phyloP scores from a whole-genome alignment of 2,329 filamentous ascomycete species.

The Biscogniauxia sp. region DNA sequence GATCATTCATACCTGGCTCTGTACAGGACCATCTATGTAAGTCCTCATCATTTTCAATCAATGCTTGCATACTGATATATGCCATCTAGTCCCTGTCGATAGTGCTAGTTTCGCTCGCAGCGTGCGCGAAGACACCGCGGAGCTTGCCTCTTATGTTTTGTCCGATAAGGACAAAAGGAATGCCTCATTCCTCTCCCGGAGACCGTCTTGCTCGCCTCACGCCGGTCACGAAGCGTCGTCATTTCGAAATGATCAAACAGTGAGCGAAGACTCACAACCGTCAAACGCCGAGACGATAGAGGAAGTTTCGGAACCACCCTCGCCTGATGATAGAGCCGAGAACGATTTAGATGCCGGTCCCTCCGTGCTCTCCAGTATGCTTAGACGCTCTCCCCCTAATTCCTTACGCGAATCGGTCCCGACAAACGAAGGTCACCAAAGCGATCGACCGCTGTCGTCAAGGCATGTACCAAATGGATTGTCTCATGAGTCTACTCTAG shows the following conservation, averaged over 20 bases:
- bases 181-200: constrained; percentile 44
- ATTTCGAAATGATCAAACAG: constrained; percentile 30
- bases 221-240: constrained; percentile 23
- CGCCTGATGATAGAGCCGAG: constrained; percentile 20
- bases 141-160: constrained; percentile 79
- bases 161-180: constrained; percentile 54
- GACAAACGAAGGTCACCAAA: neutral
- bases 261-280: constrained; percentile 16
- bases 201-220: constrained; percentile 36
- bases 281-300: constrained; percentile 25
- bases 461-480: constrained; percentile 8
- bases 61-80: constrained; percentile 17
- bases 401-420: constrained; percentile 19
- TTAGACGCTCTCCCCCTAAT: constrained; percentile 48
- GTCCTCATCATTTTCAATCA: constrained; percentile 16
- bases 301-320: constrained; percentile 31
- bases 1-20: constrained; percentile 69
- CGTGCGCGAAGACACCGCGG: constrained; percentile 82
- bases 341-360: constrained; percentile 23
- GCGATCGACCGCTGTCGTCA: constrained; percentile 7
- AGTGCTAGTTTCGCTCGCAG: constrained; percentile 72
- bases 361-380: constrained; percentile 44
- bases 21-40: constrained; percentile 57
- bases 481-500: constrained; percentile 4
- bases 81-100: constrained; percentile 53